phyloP scores from a whole-genome alignment of 352 stramenopile species.

The Globisporangium nunn region DNA sequence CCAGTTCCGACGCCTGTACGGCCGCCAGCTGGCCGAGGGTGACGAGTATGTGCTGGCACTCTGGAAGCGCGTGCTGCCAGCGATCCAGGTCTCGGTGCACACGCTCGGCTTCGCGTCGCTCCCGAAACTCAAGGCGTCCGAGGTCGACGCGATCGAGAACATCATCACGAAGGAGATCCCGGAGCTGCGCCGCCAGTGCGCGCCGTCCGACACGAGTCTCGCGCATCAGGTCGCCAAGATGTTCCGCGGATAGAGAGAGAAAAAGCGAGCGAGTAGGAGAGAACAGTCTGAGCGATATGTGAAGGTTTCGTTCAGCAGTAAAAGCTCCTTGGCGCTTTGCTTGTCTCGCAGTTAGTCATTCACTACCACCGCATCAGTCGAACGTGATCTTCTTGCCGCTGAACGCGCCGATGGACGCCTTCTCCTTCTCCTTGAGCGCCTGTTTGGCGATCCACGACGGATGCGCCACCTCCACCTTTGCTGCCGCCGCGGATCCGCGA shows the following conservation, averaged over 20 bases:
- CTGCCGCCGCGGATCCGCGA: not conserved
- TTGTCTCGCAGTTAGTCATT: not conserved
- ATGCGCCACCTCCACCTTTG: conserved; percentile 27
- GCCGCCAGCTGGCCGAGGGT: conserved; percentile 92
- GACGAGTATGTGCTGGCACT: conserved; percentile 95
- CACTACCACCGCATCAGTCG: conserved; percentile 12
- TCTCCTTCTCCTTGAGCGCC: conserved; percentile 77
- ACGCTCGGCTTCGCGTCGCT: conserved; percentile 82
- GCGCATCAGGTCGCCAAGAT: conserved; percentile 85
- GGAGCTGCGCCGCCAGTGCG: conserved; percentile 78
- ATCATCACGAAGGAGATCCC: conserved; percentile 89
- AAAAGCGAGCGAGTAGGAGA: not conserved
- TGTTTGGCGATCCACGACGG: conserved; percentile 82
- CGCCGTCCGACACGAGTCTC: conserved; percentile 69
- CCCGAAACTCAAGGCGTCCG: conserved; percentile 75
- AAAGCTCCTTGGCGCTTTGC: not conserved
- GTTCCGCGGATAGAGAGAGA: conserved; percentile 43
- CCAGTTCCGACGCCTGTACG: conserved; percentile 92
- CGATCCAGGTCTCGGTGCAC: conserved; percentile 78
- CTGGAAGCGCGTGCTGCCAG: conserved; percentile 89
- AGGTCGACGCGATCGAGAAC: conserved; percentile 84
- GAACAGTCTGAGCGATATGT: no score
- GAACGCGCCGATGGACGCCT: conserved; percentile 57
- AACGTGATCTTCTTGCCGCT: conserved; percentile 84
- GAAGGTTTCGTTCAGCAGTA: no score